Conservation (phyloP, 805 yeast species). For the Starmerella apis region DNA sequence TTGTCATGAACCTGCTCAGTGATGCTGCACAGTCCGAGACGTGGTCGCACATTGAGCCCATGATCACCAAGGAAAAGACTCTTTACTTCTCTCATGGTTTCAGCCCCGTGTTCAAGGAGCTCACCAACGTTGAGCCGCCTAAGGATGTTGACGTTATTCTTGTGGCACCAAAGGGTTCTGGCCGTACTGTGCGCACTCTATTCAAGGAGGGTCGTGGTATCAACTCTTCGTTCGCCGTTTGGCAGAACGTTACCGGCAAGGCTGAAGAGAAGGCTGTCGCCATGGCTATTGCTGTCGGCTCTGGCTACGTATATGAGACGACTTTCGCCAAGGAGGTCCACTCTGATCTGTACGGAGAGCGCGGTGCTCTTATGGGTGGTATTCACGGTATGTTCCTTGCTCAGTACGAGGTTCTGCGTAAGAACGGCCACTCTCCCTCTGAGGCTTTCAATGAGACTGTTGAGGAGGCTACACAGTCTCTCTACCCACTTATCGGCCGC, state of each 20-base stretch:
- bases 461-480: slow-evolving; percentile 99
- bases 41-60: slow-evolving; percentile 78
- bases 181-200: slow-evolving; percentile 97
- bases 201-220: slow-evolving; percentile 99
- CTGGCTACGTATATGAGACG: slow-evolving; percentile 99
- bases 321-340: slow-evolving; percentile 98
- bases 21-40: slow-evolving; percentile 99
- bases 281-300: slow-evolving; percentile 96
- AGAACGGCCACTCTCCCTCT: slow-evolving; percentile 98
- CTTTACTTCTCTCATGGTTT: slow-evolving; percentile 99
- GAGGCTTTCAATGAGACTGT: slow-evolving; percentile 99
- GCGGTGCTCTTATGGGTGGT: slow-evolving; percentile 99
- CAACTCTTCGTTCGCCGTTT: slow-evolving; percentile 98
- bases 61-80: slow-evolving; percentile 93
- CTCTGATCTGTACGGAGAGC: slow-evolving; percentile 99
- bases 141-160: slow-evolving; percentile 88
- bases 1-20: slow-evolving; percentile 93
- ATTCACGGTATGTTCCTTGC: slow-evolving; percentile 99
- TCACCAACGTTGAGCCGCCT: slow-evolving; percentile 95
- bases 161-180: slow-evolving; percentile 99
- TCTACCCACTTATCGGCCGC: slow-evolving; percentile 97
- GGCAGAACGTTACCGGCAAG: slow-evolving; percentile 98
- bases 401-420: slow-evolving; percentile 98
- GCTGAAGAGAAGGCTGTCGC: slow-evolving; percentile 99
- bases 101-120: slow-evolving; percentile 97